Base-by-base conservation (phyloP, 495 filamentous ascomycete genomes). In the Penicillium herquei region DNA sequence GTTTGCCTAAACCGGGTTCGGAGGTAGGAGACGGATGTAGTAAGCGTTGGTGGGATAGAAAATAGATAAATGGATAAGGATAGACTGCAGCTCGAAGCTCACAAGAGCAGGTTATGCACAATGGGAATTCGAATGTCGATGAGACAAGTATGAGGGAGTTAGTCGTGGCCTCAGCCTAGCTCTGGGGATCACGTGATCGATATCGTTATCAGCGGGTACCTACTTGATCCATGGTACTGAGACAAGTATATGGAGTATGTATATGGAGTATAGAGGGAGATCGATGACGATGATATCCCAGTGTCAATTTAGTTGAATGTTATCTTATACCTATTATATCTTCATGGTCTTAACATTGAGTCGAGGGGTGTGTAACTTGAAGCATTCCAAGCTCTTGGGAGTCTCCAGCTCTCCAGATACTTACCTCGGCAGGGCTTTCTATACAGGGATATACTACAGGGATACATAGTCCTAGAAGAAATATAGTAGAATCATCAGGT, bases 111-210 rank as follows among this genome's bases (percentile, higher is more conserved):
- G 21, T 26, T 26, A 26, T 26, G 34, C 34, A 14, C 40, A 51
- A 51, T 54, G 39, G 39, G 55, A 45, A 52, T 52, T 45, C 31
- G 30, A 63, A 53, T 56, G 43, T 18, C 21, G 57, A 52, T 55
- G 17, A 26, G 44, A 21, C 11, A 49, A 33, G 49, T 49, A 60
- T 53, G 60, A 58, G 51, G 59, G 51, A 64, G 60, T 12, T 17
- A 18, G 65, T 65, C 66, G 70, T 72, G 66, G 66, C 68, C 68
- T 69, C 59, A 54, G 57, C 58, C 49, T 42, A 26, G 21, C 21
- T 26, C 34, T 37, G 34, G 34, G 54, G 55, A 56, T 72, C 70
- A 72, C 70, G 70, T 72, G 70, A 7, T 34, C 21, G 57, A 69
- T 69, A 69, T 72, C 61, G 53, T 35, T 54, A 59, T 52, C 59